Base-by-base conservation (phyloP, 2,329 filamentous ascomycete species). In the Leptographium radiaticola region DNA sequence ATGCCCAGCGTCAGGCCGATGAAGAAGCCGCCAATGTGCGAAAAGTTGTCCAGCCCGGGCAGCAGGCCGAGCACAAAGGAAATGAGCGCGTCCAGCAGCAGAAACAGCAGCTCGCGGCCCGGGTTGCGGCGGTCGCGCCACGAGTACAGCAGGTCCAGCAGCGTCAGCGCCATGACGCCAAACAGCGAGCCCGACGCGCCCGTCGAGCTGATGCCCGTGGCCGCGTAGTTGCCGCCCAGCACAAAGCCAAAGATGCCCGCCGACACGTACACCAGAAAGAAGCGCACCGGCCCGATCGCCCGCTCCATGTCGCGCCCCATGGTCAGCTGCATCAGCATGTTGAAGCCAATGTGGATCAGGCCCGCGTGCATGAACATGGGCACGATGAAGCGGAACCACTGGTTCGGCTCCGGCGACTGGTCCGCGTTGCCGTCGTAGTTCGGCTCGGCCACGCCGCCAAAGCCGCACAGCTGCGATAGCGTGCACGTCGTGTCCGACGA, bases 301-400 rank as follows among this genome's bases (percentile, higher is more conserved):
- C 83, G 80, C 67, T 98, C 93, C 81, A 98, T 95, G 62, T 98
- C 93, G 43, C 86, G 83, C 34, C 86, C 93, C 53, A 97, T 79
- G 0, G 88, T 94, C 63, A 96, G 70, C 67, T 98, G 93, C 25
- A 96, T 77, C 9, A 97, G 76, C 70, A 98, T 76, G 69, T 98
- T 98, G 76, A 97, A 96, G 16, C 82, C 87, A 55, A 98, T 96
- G 65, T 98, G 93, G 58, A 98, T 84, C 54, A 98, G 71, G 15
- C 93, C 93, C 1, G 89, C 89, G 64, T 98, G 93, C 62, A 98
- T 74, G 71, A 98, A 98, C 57, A 98, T 96, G 42, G 93, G 91
- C 2, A 85, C 73, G 64, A 98, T 96, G 72, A 98, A 97, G 57
- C 93, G 86, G 70, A 80, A 98, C 93, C 93, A 98, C 67, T 98